Percentiles rank a stretch among this genome's conserved stretches.
Evolutionary conservation across 2,329 filamentous ascomycete genomes (phyloP).

Genomic region (Phoma herbarum): DNA sequence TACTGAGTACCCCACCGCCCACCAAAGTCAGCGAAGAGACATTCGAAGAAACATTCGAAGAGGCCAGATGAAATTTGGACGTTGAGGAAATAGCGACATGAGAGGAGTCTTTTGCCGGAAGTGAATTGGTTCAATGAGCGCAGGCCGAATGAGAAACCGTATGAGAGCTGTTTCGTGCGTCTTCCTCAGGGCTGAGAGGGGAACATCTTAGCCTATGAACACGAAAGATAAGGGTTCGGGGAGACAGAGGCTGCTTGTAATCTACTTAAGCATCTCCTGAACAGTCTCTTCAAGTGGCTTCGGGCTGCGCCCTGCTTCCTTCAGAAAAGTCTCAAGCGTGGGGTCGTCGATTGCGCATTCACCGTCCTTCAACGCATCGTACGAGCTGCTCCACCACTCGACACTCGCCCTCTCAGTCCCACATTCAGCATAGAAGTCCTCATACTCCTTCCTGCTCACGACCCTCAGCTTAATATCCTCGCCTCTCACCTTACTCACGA

Average conservation of each 20-base stretch:
- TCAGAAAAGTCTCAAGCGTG: conserved; percentile 53
- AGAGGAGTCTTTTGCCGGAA: not conserved
- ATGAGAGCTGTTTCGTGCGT: too few species aligned
- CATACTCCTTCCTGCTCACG: conserved; percentile 52
- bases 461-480: conserved; percentile 49
- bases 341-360: conserved; percentile 55
- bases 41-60: too few species aligned
- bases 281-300: conserved; percentile 53
- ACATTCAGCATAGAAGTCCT: conserved; percentile 51
- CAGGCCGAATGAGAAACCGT: too few species aligned
- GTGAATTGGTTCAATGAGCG: not conserved
- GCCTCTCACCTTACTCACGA: conserved; percentile 39
- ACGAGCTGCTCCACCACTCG: conserved; percentile 58
- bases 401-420: conserved; percentile 50
- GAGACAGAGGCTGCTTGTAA: not conserved
- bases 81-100: not conserved
- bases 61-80: too few species aligned
- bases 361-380: conserved; percentile 54
- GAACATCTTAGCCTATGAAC: too few species aligned
- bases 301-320: conserved; percentile 46
- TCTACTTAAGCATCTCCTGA: conserved; percentile 50
- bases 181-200: too few species aligned
- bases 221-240: too few species aligned
- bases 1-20: too few species aligned
- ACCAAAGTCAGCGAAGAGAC: too few species aligned